Evolutionary conservation across 805 yeast species (phyloP).

Genomic region (Cephaloascus fragrans): DNA sequence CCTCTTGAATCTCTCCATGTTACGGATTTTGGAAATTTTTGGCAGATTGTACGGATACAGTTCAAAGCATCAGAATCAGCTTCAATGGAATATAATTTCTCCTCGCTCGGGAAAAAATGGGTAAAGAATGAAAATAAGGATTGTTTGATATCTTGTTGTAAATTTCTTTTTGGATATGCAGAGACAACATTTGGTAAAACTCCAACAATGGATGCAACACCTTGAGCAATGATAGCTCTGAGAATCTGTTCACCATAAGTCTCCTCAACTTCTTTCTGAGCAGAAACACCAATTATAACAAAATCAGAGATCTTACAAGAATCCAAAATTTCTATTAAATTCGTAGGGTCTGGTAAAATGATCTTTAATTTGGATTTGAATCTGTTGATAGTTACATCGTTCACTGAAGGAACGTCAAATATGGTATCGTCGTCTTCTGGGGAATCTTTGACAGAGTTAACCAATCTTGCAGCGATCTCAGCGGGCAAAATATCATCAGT

Average conservation of each 20-base stretch:
- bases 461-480: constrained; percentile 42
- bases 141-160: constrained; percentile 53
- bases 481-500: constrained; percentile 57
- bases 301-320: constrained; percentile 86
- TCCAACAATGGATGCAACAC: constrained; percentile 75
- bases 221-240: constrained; percentile 85
- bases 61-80: constrained; percentile 58
- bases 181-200: constrained; percentile 65
- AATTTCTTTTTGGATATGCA: constrained; percentile 62
- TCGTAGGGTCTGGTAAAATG: constrained; percentile 58
- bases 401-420: constrained; percentile 36
- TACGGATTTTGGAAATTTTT: constrained; percentile 75
- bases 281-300: constrained; percentile 84
- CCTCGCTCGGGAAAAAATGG: constrained; percentile 54
- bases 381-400: constrained; percentile 42
- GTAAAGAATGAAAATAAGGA: constrained; percentile 29
- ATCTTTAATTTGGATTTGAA: constrained; percentile 72
- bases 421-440: constrained; percentile 19
- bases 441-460: constrained; percentile 25
- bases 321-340: constrained; percentile 66
- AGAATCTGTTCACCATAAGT: constrained; percentile 81
- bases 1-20: constrained; percentile 94
- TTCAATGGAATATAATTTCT: constrained; percentile 67
- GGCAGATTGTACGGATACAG: constrained; percentile 69
- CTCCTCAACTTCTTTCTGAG: constrained; percentile 70